Evolutionary conservation across 2,329 filamentous ascomycete species (phyloP), one percentile per base, ranked within the genome.

Genomic region (Rutstroemia sp.): DNA sequence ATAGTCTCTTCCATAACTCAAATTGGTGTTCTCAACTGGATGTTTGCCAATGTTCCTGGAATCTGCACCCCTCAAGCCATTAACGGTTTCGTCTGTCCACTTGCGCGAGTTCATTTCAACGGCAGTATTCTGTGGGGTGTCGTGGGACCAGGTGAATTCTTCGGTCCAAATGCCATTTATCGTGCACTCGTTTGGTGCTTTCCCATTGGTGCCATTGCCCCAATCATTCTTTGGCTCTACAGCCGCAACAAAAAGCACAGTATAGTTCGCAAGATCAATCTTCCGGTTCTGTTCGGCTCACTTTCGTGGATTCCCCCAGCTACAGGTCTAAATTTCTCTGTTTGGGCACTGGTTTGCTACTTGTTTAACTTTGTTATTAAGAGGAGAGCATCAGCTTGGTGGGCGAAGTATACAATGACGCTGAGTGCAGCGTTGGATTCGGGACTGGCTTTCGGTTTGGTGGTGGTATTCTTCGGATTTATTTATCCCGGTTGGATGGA

Each of bases 331-430:
- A 95, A 95, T 71, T 95, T 94, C 69, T 89, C 85, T 1, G 87
- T 92, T 45, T 95, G 90, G 89, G 88, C 86, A 0, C 73, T 94
- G 7, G 88, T 95, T 14, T 94, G 88, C 73, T 95, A 87, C 71
- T 64, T 90, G 45, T 95, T 95, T 77, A 95, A 95, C 70, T 85
- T 86, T 69, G 71, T 86, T 59, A 79, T 95, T 66, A 83, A 85
- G 68, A 81, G 81, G 38, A 77, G 86, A 21, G 86, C 82, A 25
- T 77, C 77, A 30, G 84, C 82, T 1, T 95, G 90, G 90, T 95
- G 90, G 90, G 83, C 83, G 49, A 94, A 95, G 72, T 95, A 95
- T 70, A 92, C 88, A 42, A 94, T 95, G 88, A 92, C 89, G 4
- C 75, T 95, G 52, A 90, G 86, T 57, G 90, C 90, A 0, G 90